Percentiles rank a stretch among this genome's conserved stretches.
Conservation (phyloP, 768 basidiomycete species). For the Xerocomellus dryophilus region DNA sequence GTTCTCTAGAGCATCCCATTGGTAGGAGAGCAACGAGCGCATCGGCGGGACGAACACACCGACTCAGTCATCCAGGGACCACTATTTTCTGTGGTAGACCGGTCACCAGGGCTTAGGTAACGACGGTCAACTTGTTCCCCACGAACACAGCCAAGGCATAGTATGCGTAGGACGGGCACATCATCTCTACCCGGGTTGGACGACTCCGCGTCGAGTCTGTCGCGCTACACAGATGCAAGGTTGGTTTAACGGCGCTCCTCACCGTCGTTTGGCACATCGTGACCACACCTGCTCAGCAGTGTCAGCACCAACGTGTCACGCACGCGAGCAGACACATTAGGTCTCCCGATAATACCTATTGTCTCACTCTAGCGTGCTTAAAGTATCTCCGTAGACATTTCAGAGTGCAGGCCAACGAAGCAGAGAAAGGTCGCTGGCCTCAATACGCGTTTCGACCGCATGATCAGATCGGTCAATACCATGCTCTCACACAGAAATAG, state of each 20-base stretch:
- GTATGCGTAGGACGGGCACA: not conserved
- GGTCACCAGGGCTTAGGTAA: constrained; percentile 25
- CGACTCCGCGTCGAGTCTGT: constrained; percentile 16
- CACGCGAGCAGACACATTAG: constrained; percentile 8
- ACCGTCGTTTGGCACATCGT: not conserved
- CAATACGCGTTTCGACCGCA: constrained; percentile 63
- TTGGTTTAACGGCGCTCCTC: not conserved
- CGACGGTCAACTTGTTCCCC: not conserved
- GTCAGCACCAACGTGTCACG: not conserved
- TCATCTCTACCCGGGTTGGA: not conserved
- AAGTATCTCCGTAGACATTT: constrained; percentile 1
- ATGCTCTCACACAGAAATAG: constrained; percentile 25
- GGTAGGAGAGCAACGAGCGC: no score
- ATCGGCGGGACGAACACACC: no score
- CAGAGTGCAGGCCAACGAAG: constrained; percentile 34
- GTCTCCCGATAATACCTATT: constrained; percentile 8
- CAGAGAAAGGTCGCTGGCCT: constrained; percentile 47
- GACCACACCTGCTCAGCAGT: not conserved
- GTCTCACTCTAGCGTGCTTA: not conserved
- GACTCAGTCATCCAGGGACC: no score
- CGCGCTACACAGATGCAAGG: constrained; percentile 9
- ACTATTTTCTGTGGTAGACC: no score
- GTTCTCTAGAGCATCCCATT: no score
- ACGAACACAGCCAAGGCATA: not conserved
- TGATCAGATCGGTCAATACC: constrained; percentile 60